A percentile compares a stretch with the other conserved stretches of the same genome.
Conservation (phyloP, 768 basidiomycete genomes). For the Tephrocybe sp. region DNA sequence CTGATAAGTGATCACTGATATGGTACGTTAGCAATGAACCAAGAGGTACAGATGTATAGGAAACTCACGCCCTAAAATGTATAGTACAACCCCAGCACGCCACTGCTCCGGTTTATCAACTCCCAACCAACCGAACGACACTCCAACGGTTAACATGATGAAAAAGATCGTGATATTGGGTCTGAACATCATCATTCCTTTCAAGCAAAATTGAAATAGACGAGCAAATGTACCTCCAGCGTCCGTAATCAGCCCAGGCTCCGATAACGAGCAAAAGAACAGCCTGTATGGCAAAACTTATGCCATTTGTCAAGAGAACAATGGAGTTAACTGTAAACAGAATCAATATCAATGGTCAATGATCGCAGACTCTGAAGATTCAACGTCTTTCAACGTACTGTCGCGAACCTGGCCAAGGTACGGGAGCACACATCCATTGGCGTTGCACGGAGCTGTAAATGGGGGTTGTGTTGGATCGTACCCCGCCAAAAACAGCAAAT, state of each 20-base stretch:
- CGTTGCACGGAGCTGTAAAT: conserved; percentile 48
- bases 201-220: neutral
- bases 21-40: neutral
- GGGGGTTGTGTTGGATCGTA: conserved; percentile 63
- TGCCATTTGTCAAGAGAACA: conserved; percentile 74
- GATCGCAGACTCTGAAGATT: neutral
- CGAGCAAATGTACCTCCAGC: conserved; percentile 53
- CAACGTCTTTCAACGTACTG: conserved; percentile 36
- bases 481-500: conserved; percentile 68
- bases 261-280: conserved; percentile 62
- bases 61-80: conserved; percentile 59
- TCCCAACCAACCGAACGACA: conserved; percentile 78
- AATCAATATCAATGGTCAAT: neutral
- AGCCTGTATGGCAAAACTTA: conserved; percentile 77
- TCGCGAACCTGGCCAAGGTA: conserved; percentile 61
- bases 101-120: conserved; percentile 64
- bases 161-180: conserved; percentile 79
- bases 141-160: conserved; percentile 59
- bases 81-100: conserved; percentile 58
- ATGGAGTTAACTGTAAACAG: conserved; percentile 64
- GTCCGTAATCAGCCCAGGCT: conserved; percentile 82
- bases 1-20: conserved; percentile 69
- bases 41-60: neutral
- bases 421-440: conserved; percentile 59
- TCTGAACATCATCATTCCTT: conserved; percentile 28